These are phyloP conservation scores for Sporisorium reilianum DNA, from an alignment of 1,284 basidiomycete genomes.

Conservation along the genomic window DNA sequence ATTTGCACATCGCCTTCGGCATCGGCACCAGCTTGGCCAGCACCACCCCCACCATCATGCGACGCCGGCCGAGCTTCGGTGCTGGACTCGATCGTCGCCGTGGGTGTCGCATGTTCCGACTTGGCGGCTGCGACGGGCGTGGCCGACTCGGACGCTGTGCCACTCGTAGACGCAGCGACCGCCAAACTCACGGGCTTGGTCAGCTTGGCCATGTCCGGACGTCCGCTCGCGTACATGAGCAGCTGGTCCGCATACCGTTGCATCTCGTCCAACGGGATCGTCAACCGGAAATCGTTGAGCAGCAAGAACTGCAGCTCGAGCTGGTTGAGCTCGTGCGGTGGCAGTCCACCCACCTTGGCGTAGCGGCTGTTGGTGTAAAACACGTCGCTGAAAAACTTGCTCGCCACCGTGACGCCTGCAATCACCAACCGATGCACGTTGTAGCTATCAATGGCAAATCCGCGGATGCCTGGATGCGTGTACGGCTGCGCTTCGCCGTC, in stretches of 20 bases:
- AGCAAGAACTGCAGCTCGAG: constrained; percentile 96
- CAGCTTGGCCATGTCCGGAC: constrained; percentile 38
- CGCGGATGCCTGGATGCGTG: constrained; percentile 70
- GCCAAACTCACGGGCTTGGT: constrained; percentile 17
- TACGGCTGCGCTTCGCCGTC: constrained; percentile 18
- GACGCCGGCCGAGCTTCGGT: too few species aligned
- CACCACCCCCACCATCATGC: not conserved
- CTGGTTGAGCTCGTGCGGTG: constrained; percentile 92
- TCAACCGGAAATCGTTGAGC: constrained; percentile 91
- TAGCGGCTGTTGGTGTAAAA: constrained; percentile 99
- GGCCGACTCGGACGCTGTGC: too few species aligned
- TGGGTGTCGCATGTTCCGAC: not conserved
- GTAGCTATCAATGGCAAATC: constrained; percentile 95
- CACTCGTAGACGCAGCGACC: too few species aligned
- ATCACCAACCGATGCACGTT: constrained; percentile 97
- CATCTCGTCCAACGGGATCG: constrained; percentile 90
- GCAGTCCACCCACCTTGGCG: constrained; percentile 96
- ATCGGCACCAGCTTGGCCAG: constrained; percentile 10
- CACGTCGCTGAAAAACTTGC: constrained; percentile 98
- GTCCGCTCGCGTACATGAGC: constrained; percentile 71
- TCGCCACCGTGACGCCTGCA: constrained; percentile 95
- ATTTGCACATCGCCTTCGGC: constrained; percentile 43
- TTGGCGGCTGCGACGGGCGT: not conserved
- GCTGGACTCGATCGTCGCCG: not conserved
- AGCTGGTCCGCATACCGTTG: constrained; percentile 93